Evolutionary conservation across 257 asterid genomes (phyloP), one percentile per base, ranked within the genome.

Genomic region (Thymus quinquecostatus): DNA sequence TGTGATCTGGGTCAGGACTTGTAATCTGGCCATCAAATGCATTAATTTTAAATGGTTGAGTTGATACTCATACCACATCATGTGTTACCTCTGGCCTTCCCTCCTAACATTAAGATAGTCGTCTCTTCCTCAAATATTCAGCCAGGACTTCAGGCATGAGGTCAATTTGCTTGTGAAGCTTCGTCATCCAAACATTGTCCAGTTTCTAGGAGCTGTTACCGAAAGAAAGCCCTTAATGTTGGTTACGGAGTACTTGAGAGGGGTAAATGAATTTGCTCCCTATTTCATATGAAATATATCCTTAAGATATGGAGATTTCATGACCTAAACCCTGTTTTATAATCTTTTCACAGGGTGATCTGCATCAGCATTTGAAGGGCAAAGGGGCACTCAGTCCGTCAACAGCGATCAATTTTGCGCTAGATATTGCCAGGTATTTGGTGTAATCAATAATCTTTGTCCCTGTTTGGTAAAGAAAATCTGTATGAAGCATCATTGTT

Each of bases 81-180:
- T 44, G 50, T 74, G 55, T 49, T 32, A 59, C 12, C 51, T 32
- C 27, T 70, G 54, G 69, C 10, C 30, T 51, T 32, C 1, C 43
- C 59, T 70, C 49, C 49, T 12, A 14, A 36, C 56, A 30, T 57
- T 30, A 49, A 53, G 72, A 34, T 30, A 40, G n/a, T 59, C 33
- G 14, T 68, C 68, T 41, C 59, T 60, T 81, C 43, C 75, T 71
- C 58, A 49, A 49, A 51, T 49, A 58, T 83, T 58, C 91, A 91
- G 99, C 65, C 99, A 94, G 88, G 99, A 94, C 84, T 94, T 91
- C 86, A 88, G 97, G 84, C 99, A 94, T 71, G 97, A 91, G 88
- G 99, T 91, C 69, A 89, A 89, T 79, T 88, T 94, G 89, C 89
- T 94, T 49, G 99, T 94, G 83, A 94, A 94, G 86, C 98, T 94